Base-by-base conservation (phyloP, 768 basidiomycete genomes). In the Suillus subalutaceus region DNA sequence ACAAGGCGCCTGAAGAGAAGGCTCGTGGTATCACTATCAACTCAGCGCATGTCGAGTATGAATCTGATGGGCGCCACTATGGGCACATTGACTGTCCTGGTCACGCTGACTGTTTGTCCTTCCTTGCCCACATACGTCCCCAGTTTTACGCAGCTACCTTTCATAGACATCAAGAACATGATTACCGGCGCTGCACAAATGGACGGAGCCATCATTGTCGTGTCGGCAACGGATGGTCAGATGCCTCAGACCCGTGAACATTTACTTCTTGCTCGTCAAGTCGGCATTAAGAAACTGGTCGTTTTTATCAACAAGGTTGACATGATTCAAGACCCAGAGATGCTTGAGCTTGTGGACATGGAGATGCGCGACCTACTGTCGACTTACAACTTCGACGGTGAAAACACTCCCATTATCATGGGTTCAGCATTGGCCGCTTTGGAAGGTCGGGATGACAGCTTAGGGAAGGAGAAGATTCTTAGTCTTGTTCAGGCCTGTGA, bases 241-340 rank as follows among this genome's bases (percentile, higher is more conserved):
- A 99, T 99, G 97, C 97, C 97, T 63, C 97, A 99, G 79, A 99
- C 97, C 60, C 90, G 96, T 73, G 97, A 99, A 83, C 97, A 99
- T 81, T 81, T 99, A 68, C 90, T 99, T 63, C 89, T 99, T 58
- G 97, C 97, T 72, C 93, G 95, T 74, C 97, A 99, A 82, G 96
- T 99, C 69, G 97, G 97, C 70, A 92, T 99, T 76, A 95, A 96
- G 82, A 92, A 90, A 79, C 88, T 99, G 44, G 95, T 99, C 66
- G 97, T 99, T 70, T 99, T 97, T 85, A 96, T 99, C 80, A 99
- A 99, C 91, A 99, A 99, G 82, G 90, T 99, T 67, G 97, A 99
- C 81, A 88, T 91, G 83, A 92, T 99, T 66, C 88, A 91, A 67
- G 97, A 99, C 85, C 88, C 91, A 6, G 97, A 99, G 85, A 98